phyloP scores from a whole-genome alignment of 2,329 filamentous ascomycete genomes.

The Aureobasidium sp. region DNA sequence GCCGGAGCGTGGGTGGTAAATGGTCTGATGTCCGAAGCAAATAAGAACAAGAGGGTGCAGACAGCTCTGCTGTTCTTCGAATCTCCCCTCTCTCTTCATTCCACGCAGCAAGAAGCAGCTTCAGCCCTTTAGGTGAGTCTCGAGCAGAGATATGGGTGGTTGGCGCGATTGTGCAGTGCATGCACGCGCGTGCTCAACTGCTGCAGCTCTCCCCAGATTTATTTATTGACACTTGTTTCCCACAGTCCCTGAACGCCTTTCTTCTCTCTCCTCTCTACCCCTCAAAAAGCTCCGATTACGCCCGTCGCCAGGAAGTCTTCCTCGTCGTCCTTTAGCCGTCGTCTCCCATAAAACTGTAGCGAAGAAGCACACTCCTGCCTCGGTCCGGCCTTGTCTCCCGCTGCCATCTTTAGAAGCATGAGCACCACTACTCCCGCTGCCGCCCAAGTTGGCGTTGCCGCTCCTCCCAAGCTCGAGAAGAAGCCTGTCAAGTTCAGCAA shows the following conservation, averaged over 20 bases:
- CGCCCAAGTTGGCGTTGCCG: conserved; percentile 41
- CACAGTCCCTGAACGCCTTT: conserved; percentile 16
- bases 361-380: conserved; percentile 89
- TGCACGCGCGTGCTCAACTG: neutral
- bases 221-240: neutral
- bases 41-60: neutral
- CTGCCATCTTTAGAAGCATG: conserved; percentile 40
- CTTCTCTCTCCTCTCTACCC: conserved; percentile 22
- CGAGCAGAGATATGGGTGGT: neutral
- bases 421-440: conserved; percentile 35
- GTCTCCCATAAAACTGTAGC: conserved; percentile 36
- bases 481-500: conserved; percentile 99
- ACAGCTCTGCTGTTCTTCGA: neutral
- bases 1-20: neutral
- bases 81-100: neutral
- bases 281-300: conserved; percentile 21
- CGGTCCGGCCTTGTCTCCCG: conserved; percentile 77
- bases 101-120: neutral
- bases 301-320: conserved; percentile 18
- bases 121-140: neutral
- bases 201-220: conserved; percentile 13
- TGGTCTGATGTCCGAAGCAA: conserved; percentile 9
- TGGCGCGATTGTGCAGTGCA: neutral
- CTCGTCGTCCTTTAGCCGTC: neutral
- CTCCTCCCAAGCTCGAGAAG: conserved; percentile 72